Conservation (phyloP, 768 basidiomycete species). For the Piloderma croceum region DNA sequence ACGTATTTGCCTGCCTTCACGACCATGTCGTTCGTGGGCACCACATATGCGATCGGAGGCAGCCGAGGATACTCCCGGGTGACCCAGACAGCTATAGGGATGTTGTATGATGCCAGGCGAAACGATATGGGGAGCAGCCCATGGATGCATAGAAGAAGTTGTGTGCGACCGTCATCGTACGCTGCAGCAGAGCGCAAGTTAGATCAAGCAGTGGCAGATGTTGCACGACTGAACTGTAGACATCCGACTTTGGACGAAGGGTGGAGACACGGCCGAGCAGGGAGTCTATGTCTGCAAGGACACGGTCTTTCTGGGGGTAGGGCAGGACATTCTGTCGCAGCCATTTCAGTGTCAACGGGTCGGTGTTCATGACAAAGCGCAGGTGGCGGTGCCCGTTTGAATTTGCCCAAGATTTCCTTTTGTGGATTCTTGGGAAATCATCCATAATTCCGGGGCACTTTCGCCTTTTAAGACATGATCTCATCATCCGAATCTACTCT, state of each 20-base stretch:
- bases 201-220: conserved; percentile 9
- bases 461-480: too few relatives aligned
- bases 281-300: conserved; percentile 59
- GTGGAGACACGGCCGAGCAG: conserved; percentile 49
- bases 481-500: too few relatives aligned
- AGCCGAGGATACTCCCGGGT: conserved; percentile 75
- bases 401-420: too few relatives aligned
- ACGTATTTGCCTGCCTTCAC: conserved; percentile 70
- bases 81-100: conserved; percentile 88
- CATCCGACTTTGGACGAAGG: conserved; percentile 73
- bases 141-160: conserved; percentile 84
- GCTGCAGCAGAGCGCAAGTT: conserved; percentile 39
- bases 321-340: conserved; percentile 55
- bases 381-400: too few relatives aligned
- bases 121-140: conserved; percentile 87
- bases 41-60: conserved; percentile 86
- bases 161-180: conserved; percentile 91
- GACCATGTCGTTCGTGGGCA: conserved; percentile 87
- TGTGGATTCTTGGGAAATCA: too few relatives aligned
- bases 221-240: conserved; percentile 52
- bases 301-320: conserved; percentile 51
- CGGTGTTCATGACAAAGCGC: conserved; percentile 30
- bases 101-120: conserved; percentile 78
- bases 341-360: conserved; percentile 48
- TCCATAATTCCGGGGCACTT: too few relatives aligned